Base-by-base conservation (phyloP, 345 rosid species). In the Bruguiera gymnorhiza region DNA sequence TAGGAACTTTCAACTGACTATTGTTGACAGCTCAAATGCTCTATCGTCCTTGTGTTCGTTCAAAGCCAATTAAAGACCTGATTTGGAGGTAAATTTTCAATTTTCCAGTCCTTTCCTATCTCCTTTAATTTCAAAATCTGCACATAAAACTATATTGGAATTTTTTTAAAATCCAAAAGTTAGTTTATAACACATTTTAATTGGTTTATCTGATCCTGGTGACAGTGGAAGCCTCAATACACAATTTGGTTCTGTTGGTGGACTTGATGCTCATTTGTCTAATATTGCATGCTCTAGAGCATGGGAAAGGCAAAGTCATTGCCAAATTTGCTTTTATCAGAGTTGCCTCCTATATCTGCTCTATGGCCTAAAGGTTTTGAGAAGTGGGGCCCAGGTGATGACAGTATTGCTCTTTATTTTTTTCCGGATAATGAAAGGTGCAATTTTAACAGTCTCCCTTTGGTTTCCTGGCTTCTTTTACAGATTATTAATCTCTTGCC, bases 341-440 rank as follows among this genome's bases (percentile, higher is more conserved):
- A 88, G 60, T 72, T 92, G 74, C 73, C 75, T 73, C 87, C 88
- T 0, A 85, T 84, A 74, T 68, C 67, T 34, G 34, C 67, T 20
- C 70, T 81, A 46, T 88, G 98, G 96, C 98, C 96, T 2, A 81
- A 75, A 69, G 58, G 82, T 68, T 92, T 92, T 76, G 56, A 66
- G 55, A 58, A 71, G 62, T 57, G 65, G 61, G 86, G 86, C 69
- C 91, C 91, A 27, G 67, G 34, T 21, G 86, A 85, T 74, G 72
- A 82, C 6, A 73, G 76, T 60, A 79, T 92, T 63, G 98, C 84
- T 48, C 87, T 87, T 6, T 92, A 81, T 70, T 78, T 92, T 72
- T 88, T 92, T 68, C 88, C 96, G 52, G 74, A 74, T 31, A 63
- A 56, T 60, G 78, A 78, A 62, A 80, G 90, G 96, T 88, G 53